These are phyloP conservation scores for Pythium biforme DNA, from an alignment of 352 stramenopile species.

Conservation along the genomic window DNA sequence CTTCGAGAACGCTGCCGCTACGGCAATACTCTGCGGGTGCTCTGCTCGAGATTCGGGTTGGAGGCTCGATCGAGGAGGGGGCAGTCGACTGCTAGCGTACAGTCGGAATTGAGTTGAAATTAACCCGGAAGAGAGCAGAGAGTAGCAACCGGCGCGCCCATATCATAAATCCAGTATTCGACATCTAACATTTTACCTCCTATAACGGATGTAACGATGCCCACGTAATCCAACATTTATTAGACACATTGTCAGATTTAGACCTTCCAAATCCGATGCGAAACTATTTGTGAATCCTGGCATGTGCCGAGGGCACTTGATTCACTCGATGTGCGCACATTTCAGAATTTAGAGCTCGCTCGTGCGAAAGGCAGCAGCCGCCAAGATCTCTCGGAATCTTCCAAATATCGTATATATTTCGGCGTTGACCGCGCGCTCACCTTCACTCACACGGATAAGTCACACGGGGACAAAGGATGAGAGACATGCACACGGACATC, in stretches of 20 bases:
- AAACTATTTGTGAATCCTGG: background rate
- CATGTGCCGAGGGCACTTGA: background rate
- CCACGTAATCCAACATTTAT: background rate
- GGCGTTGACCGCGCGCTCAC: background rate
- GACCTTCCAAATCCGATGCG: background rate
- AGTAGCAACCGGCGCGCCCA: background rate
- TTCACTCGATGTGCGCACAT: background rate
- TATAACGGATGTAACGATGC: background rate
- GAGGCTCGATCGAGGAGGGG: too few relatives aligned
- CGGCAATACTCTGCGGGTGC: too few relatives aligned
- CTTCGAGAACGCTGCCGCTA: background rate
- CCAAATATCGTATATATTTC: slow-evolving; percentile 1
- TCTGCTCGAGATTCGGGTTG: too few relatives aligned
- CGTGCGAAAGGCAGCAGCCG: background rate
- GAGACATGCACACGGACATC: background rate
- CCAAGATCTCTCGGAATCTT: background rate
- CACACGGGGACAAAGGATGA: background rate
- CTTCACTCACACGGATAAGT: background rate
- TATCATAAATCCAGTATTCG: background rate
- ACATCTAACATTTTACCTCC: background rate
- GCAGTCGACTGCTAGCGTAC: background rate
- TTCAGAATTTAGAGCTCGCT: background rate
- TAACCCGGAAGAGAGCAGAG: background rate
- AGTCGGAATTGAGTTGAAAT: background rate
- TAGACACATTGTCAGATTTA: background rate